Evolutionary conservation across 1,139 yeast species (phyloP), one percentile per base, ranked within the genome.

Genomic region (Sugiyamaella neomexicana): DNA sequence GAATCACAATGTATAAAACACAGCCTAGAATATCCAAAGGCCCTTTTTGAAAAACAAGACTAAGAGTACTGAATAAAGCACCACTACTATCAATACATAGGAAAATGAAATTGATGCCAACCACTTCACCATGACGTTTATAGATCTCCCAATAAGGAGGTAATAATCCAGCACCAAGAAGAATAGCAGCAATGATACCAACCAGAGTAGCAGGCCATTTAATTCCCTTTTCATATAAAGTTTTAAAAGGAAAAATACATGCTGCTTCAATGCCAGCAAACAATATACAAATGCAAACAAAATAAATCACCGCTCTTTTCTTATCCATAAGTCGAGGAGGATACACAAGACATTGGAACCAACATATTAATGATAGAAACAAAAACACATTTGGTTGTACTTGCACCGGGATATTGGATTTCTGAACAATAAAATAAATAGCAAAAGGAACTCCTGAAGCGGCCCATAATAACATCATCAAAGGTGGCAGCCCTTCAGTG

Each of bases 61-160:
- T 80, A 58, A 85, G 73, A 67, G 88, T 75, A 13, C 91, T 86
- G 56, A 89, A 79, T 47, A 89, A 68, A 0, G 98, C 97, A 9
- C 98, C 98, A 50, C 78, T 62, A 7, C 88, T 79, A 68, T 91
- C 98, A 67, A 90, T 76, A n/a, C 75, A 64, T 55, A 91, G 74
- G 62, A 91, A 91, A n/a, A 85, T 64, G 67, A 91, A 89, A 66
- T 89, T 89, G 64, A 91, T 85, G 0, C 98, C 98, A 3, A 89
- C 81, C 4, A 91, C 97, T 47, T 89, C 75, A 2, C 97, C 97
- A 48, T 80, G 71, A 58, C 96, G 78, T 66, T 88, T 88, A 37
- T 82, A 81, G 37, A 91, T 74, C 67, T 91, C 98, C 64, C 83
- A 83, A 69, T 90, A 91, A 4, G 97, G 97, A 0, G 97, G 97